Evolutionary conservation across 805 yeast genomes (phyloP).

Genomic region (Ogataea angusta): DNA sequence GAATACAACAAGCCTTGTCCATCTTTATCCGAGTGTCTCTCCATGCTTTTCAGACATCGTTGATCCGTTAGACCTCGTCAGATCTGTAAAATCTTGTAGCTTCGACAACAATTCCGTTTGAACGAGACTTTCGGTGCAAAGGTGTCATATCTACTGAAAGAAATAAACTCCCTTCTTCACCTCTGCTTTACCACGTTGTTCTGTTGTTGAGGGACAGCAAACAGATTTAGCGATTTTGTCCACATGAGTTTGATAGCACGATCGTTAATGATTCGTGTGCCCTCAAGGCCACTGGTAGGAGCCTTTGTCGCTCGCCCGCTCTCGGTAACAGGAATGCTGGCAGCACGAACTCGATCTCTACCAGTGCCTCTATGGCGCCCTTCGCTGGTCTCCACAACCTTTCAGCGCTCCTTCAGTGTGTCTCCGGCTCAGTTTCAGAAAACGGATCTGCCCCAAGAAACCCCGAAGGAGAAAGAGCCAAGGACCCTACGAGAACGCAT

Average conservation of each 20-base stretch:
- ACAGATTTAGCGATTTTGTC: neutral
- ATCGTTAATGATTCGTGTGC: neutral
- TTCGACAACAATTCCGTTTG: neutral
- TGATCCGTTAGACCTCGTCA: neutral
- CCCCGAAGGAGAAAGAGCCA: conserved; percentile 1
- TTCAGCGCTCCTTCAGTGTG: neutral
- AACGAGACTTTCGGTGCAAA: neutral
- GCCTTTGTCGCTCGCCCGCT: neutral
- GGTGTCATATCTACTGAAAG: neutral
- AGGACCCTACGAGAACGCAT: conserved; percentile 28
- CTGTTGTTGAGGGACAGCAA: conserved; percentile 3
- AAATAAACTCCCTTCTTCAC: neutral
- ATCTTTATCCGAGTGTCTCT: too few relatives aligned
- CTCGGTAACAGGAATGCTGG: neutral
- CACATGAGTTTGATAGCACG: conserved; percentile 1
- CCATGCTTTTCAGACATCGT: too few relatives aligned
- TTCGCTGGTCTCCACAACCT: neutral
- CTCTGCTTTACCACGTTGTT: neutral
- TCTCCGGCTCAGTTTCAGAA: neutral
- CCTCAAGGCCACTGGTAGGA: neutral
- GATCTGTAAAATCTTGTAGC: neutral
- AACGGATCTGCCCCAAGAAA: neutral
- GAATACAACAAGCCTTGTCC: too few relatives aligned
- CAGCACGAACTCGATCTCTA: neutral
- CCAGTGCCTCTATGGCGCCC: neutral